phyloP scores from a whole-genome alignment of 371 early-diverging fungal species.

The Mortierella polycephala region DNA sequence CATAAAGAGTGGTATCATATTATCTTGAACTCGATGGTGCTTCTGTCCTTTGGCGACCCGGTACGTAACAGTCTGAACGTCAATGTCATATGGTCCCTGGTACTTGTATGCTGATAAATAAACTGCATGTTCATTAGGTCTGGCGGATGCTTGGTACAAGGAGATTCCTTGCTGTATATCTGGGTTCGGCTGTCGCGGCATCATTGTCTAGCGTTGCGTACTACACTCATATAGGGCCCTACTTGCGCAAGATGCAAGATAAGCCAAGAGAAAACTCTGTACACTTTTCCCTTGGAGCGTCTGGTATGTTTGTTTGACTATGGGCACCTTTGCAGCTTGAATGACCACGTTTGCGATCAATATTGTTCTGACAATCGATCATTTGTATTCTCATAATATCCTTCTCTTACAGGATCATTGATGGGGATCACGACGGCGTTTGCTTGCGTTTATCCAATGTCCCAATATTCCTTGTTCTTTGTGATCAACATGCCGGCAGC shows the following conservation, averaged over 20 bases:
- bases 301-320: conserved; percentile 4
- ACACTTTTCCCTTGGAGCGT: conserved; percentile 44
- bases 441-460: conserved; percentile 55
- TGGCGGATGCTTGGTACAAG: conserved; percentile 36
- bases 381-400: background rate
- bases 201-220: conserved; percentile 37
- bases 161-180: conserved; percentile 35
- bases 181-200: conserved; percentile 30
- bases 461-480: conserved; percentile 67
- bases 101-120: too few species aligned
- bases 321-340: background rate
- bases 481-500: conserved; percentile 68
- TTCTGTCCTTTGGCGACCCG: conserved; percentile 52
- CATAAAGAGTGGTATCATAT: conserved; percentile 62
- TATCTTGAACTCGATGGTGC: conserved; percentile 64
- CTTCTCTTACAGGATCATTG: conserved; percentile 15
- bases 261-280: conserved; percentile 11
- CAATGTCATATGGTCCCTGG: too few species aligned
- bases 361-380: too few species aligned
- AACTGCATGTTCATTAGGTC: conserved; percentile 6
- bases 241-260: conserved; percentile 35
- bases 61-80: conserved; percentile 9
- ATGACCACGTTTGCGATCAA: too few species aligned
- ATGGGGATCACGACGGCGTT: conserved; percentile 46
- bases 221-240: conserved; percentile 27